Conservation (phyloP, 768 basidiomycete genomes). For the Lactarius evosmus region DNA sequence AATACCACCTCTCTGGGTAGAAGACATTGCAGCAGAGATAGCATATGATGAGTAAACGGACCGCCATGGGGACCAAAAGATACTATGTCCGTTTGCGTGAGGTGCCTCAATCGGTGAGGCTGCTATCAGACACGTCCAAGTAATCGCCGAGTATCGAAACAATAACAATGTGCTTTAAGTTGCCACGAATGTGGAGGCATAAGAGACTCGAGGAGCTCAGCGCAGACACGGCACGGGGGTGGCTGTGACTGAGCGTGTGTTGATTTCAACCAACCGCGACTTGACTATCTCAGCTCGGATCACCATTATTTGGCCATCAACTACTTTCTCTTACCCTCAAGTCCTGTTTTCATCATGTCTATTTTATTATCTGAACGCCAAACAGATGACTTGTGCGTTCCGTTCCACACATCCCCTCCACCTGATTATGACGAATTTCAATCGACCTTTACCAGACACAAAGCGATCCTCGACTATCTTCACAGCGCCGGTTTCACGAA, state of each 20-base stretch:
- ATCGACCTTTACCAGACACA: slow-evolving; percentile 32
- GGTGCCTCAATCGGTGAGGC: not conserved
- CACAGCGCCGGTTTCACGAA: slow-evolving; percentile 35
- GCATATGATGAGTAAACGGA: not conserved
- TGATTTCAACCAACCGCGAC: slow-evolving; percentile 5
- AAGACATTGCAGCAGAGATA: not conserved
- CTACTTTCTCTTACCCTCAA: not conserved
- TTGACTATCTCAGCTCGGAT: slow-evolving; percentile 7
- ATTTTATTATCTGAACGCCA: slow-evolving; percentile 24
- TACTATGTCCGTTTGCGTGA: not conserved
- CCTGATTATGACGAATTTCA: slow-evolving; percentile 3
- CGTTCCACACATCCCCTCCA: not conserved
- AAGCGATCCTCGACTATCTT: slow-evolving; percentile 40
- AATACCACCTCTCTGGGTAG: not conserved
- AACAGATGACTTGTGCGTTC: slow-evolving; percentile 23
- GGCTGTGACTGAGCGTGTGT: not conserved
- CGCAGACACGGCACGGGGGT: not conserved
- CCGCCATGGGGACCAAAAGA: not conserved
- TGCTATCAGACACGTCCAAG: not conserved
- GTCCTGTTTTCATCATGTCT: slow-evolving; percentile 11
- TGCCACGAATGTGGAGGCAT: not conserved
- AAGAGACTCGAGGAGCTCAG: not conserved
- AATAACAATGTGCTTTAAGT: not conserved
- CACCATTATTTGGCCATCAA: not conserved
- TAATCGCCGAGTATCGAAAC: not conserved